Base-by-base conservation (phyloP, 768 basidiomycete genomes). In the Scleroderma bovista region DNA sequence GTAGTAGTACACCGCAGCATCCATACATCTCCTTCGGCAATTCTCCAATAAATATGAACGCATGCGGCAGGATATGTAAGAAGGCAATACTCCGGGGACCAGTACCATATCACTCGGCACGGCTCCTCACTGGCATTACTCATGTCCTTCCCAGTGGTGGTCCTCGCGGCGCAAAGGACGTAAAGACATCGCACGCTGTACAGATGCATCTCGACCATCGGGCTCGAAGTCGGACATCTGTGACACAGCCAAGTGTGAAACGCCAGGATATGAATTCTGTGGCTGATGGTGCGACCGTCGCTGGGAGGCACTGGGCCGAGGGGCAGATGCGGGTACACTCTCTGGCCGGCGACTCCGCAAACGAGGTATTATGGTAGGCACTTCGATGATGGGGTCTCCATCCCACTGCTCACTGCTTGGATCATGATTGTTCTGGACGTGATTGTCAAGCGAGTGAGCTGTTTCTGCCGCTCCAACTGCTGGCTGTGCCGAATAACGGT, bases 101-200 rank as follows among this genome's bases (percentile, higher is more conserved):
- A n/a, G n/a, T n/a, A n/a, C n/a, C n/a, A n/a, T n/a, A n/a, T n/a
- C n/a, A n/a, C n/a, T n/a, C n/a, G n/a, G n/a, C n/a, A n/a, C n/a
- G n/a, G n/a, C n/a, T n/a, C n/a, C n/a, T n/a, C n/a, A n/a, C n/a
- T n/a, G n/a, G n/a, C n/a, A n/a, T n/a, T n/a, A n/a, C n/a, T n/a
- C n/a, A n/a, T n/a, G n/a, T n/a, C n/a, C 26, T 29, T 29, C 26
- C 9, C 26, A 9, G 26, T 29, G 26, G 12, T 43, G 19, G 39
- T 61, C 59, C 23, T 44, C 56, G 50, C 63, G 64, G 42, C 64
- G 63, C 51, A 64, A 19, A 1, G 64, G 64, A 29, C 59, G 54
- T 3, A 66, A 39, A 19, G 61, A 51, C 16, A 55, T 37, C 1
- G 54, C 52, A 17, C 58, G 24, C 15, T 44, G 57, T 6, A 34